Evolutionary conservation across 208 protist species (phyloP).

Genomic region (Herpetomonas samuelpessoai): DNA sequence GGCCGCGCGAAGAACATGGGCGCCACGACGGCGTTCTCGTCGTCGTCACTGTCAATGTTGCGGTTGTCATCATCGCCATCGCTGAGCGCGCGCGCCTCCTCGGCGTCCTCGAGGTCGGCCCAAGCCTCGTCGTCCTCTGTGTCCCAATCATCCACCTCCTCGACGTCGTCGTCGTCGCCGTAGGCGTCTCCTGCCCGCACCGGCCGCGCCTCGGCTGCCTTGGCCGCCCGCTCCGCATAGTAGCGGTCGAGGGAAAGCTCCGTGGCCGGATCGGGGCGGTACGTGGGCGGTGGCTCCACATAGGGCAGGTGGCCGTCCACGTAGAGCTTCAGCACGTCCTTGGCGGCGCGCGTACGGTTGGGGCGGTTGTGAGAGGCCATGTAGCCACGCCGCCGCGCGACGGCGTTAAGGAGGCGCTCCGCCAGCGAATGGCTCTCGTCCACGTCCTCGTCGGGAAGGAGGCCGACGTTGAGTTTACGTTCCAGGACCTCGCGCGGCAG

Average conservation of each 20-base stretch:
- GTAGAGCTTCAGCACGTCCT: constrained; percentile 96
- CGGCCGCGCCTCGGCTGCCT: not conserved
- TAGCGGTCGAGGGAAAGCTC: constrained; percentile 24
- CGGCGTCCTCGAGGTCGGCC: constrained; percentile 61
- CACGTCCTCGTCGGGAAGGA: constrained; percentile 58
- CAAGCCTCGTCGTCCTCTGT: constrained; percentile 70
- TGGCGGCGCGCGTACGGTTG: constrained; percentile 89
- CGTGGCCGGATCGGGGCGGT: constrained; percentile 28
- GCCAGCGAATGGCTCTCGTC: constrained; percentile 61
- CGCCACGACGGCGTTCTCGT: constrained; percentile 27
- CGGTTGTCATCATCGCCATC: constrained; percentile 33
- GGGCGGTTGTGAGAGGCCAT: constrained; percentile 94
- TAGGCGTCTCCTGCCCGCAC: not conserved
- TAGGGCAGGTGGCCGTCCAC: constrained; percentile 85
- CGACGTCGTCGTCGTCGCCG: constrained; percentile 24
- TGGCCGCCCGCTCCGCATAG: constrained; percentile 14
- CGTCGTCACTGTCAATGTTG: constrained; percentile 21
- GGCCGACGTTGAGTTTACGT: constrained; percentile 50
- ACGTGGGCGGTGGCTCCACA: constrained; percentile 78
- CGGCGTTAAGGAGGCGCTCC: constrained; percentile 78
- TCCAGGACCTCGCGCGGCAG: constrained; percentile 68
- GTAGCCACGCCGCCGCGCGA: constrained; percentile 88
- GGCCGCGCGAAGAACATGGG: constrained; percentile 77
- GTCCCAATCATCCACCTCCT: constrained; percentile 41
- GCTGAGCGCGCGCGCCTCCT: constrained; percentile 38